phyloP scores from a whole-genome alignment of 768 basidiomycete genomes.

The Pisolithus marmoratus region DNA sequence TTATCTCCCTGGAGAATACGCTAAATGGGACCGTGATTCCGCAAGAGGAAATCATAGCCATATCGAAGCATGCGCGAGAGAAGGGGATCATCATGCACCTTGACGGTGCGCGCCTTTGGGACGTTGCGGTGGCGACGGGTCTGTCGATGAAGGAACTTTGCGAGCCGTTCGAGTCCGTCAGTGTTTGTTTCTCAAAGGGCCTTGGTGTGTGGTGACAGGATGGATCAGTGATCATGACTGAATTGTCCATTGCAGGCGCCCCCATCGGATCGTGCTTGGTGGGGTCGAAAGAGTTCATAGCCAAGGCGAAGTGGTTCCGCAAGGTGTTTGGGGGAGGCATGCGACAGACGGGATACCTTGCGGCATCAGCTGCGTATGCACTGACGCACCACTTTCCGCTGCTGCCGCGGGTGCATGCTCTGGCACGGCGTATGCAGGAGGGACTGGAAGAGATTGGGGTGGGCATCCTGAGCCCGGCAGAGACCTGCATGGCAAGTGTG shows the following conservation, averaged over 20 bases:
- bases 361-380: slow-evolving; percentile 80
- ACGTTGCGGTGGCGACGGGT: slow-evolving; percentile 76
- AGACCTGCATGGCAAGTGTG: slow-evolving; percentile 80
- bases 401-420: slow-evolving; percentile 66
- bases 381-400: slow-evolving; percentile 78
- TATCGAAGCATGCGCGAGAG: slow-evolving; percentile 68
- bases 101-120: slow-evolving; percentile 95
- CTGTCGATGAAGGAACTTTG: slow-evolving; percentile 70
- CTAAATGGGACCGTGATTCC: slow-evolving; percentile 89
- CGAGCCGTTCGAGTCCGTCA: slow-evolving; percentile 87
- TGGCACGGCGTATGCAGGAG: slow-evolving; percentile 61
- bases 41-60: slow-evolving; percentile 79
- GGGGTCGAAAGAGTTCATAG: slow-evolving; percentile 72
- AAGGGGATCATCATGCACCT: slow-evolving; percentile 79
- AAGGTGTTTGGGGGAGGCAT: slow-evolving; percentile 95
- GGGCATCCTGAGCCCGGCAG: slow-evolving; percentile 64
- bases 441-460: slow-evolving; percentile 72
- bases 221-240: neutral
- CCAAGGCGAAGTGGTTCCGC: slow-evolving; percentile 77
- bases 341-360: slow-evolving; percentile 85
- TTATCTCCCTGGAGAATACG: slow-evolving; percentile 92
- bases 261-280: slow-evolving; percentile 81
- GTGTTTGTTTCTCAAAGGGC: slow-evolving; percentile 94
- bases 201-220: slow-evolving; percentile 43
- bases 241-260: slow-evolving; percentile 28